Base-by-base conservation (phyloP, 1,139 yeast species). In the Pneumocystis jirovecii region DNA sequence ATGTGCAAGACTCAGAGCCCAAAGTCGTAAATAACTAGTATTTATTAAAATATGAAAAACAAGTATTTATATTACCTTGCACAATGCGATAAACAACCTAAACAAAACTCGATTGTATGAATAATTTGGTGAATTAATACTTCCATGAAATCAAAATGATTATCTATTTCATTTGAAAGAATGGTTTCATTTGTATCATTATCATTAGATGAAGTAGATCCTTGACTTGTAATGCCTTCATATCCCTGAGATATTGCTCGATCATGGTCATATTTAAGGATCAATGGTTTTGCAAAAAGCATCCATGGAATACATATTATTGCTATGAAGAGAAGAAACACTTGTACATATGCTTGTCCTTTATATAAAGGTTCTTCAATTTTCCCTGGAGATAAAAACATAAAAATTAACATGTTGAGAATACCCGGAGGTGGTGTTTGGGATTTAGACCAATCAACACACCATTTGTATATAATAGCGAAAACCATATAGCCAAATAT, bases 81-180 rank as follows among this genome's bases (percentile, higher is more conserved):
- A 0, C 98, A 95, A 74, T 95, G 99, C 21, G 97, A 89, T 61
- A 95, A 96, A 78, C 97, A 89, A 76, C 93, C 93, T 72, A 95
- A 82, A 74, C 99, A 95, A 76, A 95, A 95, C 78, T 95, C 99
- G 76, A 95, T 95, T 1, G 99, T 95, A 75, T 93, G 97, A 72
- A 95, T 95, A 56, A 93, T 97, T 77, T 95, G 99, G 76, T 95
- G 97, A 70, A 95, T 93, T 82, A 95, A 87, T 59, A 95, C 82
- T 73, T 95, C 99, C 66, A 97, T 96, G 74, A 93, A 85, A 68
- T 85, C 84, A 74, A 82, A 87, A 35, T 78, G 82, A 45, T 73
- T 76, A 67, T 74, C 75, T 67, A 73, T 68, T 62, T 73, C 75
- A 61, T 69, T 70, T 60, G 72, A 67, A 57, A 70, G 70, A 65